A percentile compares a stretch with the other conserved stretches of the same genome.
These are phyloP conservation scores for Nicotiana obtusifolia DNA, from an alignment of 257 asterid genomes.

Conservation along the genomic window DNA sequence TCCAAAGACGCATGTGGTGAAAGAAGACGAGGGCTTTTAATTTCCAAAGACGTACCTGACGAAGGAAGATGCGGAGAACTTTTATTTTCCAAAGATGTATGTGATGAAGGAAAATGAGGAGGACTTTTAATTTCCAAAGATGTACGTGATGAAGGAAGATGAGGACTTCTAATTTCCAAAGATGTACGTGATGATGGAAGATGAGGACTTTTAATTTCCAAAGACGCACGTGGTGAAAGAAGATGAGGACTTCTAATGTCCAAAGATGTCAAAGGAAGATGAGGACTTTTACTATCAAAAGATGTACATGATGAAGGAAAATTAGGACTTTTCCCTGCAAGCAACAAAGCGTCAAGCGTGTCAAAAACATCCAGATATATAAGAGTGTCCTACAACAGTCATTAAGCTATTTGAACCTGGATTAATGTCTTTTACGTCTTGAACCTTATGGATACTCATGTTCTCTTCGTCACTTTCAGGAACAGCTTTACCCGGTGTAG, in stretches of 20 bases:
- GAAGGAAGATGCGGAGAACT: neutral
- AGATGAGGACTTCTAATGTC: neutral
- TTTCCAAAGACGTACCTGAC: neutral
- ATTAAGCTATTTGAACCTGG: slow-evolving; percentile 33
- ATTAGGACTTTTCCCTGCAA: slow-evolving; percentile 7
- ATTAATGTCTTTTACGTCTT: slow-evolving; percentile 19
- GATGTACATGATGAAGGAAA: neutral
- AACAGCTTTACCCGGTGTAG: slow-evolving; percentile 9
- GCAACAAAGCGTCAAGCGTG: neutral
- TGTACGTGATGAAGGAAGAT: neutral
- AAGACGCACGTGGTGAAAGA: neutral
- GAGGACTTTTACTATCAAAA: neutral
- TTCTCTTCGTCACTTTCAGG: slow-evolving; percentile 18
- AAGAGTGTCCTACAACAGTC: neutral
- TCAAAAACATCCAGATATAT: neutral
- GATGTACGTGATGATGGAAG: neutral
- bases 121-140: neutral
- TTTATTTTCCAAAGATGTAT: too few species aligned
- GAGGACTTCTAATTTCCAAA: neutral
- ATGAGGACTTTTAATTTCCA: neutral
- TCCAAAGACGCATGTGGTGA: neutral
- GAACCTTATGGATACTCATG: slow-evolving; percentile 8
- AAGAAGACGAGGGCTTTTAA: neutral
- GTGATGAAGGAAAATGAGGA: neutral
- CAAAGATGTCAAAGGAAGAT: neutral